Evolutionary conservation across 805 yeast genomes (phyloP), one percentile per base, ranked within the genome.

Genomic region (Saccharomycopsis sp.): DNA sequence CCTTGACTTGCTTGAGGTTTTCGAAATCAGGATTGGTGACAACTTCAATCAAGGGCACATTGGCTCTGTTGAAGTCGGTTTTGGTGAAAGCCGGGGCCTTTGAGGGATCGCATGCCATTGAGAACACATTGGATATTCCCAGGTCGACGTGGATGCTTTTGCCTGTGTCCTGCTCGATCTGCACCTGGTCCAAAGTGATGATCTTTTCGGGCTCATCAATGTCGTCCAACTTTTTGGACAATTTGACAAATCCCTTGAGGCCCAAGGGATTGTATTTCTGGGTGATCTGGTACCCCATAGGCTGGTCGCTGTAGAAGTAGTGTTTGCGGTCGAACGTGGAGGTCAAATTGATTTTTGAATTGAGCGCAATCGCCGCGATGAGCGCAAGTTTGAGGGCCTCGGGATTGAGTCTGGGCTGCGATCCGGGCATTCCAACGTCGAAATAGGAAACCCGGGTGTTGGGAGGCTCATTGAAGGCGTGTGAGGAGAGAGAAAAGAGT

Each of bases 261-360:
- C 97, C 94, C 52, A 89, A 74, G 0, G 98, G 97, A 40, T 78
- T 77, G 68, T 80, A 89, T 66, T 83, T 88, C 71, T 94, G 99
- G 0, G 99, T 94, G 53, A 94, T 87, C 69, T 94, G 99, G 71
- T 91, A 94, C 1, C 99, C 99, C 55, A 87, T 71, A 0, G 99
- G 99, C 68, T 94, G 98, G 70, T 94, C 99, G 1, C 91, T 92
- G 69, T 94, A 94, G 70, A 94, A 91, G 69, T 94, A 94, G 69
- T 94, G 99, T 70, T 94, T 94, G 63, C 99, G 76, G 67, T 94
- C 99, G 69, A 94, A 94, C 1, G 84, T 75, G 0, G 92, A 87
- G 5, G 66, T 62, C 0, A 70, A 62, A 58, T 80, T 80, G 15
- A 94, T 77, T 0, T 75, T 67, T 59, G 89, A 80, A 37, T 85